phyloP scores from a whole-genome alignment of 2,329 filamentous ascomycete genomes.

The Nannizziopsis barbatae region DNA sequence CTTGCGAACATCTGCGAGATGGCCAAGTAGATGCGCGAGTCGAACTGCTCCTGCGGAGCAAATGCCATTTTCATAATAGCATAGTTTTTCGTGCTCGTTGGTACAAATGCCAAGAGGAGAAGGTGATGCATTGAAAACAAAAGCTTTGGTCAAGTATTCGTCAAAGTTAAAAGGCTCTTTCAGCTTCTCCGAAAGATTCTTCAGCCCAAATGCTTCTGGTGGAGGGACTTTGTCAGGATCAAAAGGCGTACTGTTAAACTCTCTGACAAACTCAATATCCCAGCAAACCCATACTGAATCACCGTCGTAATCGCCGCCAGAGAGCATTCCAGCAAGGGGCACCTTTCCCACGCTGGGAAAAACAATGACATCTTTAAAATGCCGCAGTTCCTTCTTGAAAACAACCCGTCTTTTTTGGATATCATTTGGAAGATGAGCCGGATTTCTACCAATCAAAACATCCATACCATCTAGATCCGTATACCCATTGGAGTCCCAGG shows the following conservation, averaged over 20 bases:
- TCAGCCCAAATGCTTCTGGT: conserved; percentile 39
- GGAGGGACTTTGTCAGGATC: conserved; percentile 26
- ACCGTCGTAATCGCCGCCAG: conserved; percentile 56
- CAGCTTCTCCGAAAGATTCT: conserved; percentile 34
- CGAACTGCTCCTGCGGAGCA: conserved; percentile 25
- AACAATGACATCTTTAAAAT: conserved; percentile 48
- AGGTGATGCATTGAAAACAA: conserved; percentile 38
- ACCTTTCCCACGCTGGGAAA: conserved; percentile 44
- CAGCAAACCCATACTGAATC: conserved; percentile 52
- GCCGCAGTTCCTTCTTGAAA: conserved; percentile 40
- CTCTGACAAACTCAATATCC: conserved; percentile 42
- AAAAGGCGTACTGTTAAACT: conserved; percentile 44
- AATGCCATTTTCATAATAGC: conserved; percentile 45
- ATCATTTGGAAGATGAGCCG: conserved; percentile 47
- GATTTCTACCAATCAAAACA: conserved; percentile 47
- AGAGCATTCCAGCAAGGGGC: conserved; percentile 48
- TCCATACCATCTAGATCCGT: conserved; percentile 39
- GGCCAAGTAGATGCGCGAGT: conserved; percentile 34
- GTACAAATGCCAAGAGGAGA: conserved; percentile 45
- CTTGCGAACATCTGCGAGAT: conserved; percentile 39
- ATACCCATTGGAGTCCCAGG: conserved; percentile 32
- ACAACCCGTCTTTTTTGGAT: conserved; percentile 46
- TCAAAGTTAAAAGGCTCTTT: conserved; percentile 28
- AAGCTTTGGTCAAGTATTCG: conserved; percentile 34
- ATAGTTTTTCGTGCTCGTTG: conserved; percentile 38